Percentiles rank a stretch among this genome's conserved stretches.
Conservation (phyloP, 106 monocot genomes). For the Acorus calamus region DNA sequence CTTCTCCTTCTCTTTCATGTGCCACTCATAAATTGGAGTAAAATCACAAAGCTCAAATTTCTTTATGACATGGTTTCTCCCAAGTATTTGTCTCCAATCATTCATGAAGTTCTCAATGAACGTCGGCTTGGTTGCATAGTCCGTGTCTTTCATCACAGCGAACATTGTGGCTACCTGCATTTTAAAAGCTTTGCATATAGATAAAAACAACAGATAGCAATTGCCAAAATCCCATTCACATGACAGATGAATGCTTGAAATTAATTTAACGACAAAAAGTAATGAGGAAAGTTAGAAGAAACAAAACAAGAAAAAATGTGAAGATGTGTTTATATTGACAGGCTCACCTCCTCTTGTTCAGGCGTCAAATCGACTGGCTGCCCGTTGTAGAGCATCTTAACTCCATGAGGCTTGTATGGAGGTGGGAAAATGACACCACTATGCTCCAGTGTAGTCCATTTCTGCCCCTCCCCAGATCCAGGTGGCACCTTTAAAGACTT, state of each 20-base stretch:
- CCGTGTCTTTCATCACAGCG: slow-evolving; percentile 98
- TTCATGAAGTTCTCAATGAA: slow-evolving; percentile 85
- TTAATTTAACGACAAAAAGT: not conserved
- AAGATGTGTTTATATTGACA: no score
- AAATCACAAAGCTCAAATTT: slow-evolving; percentile 96
- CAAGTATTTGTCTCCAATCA: slow-evolving; percentile 86
- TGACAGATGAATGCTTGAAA: no score
- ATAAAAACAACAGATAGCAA: not conserved
- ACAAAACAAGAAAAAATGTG: no score
- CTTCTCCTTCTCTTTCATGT: slow-evolving; percentile 88
- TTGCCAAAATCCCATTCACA: no score
- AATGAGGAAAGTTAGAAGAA: not conserved
- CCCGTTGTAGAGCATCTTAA: slow-evolving; percentile 94
- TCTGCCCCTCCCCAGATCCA: slow-evolving; percentile 85
- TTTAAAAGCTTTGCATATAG: slow-evolving; percentile 5
- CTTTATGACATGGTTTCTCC: slow-evolving; percentile 86
- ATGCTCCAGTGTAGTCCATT: slow-evolving; percentile 89
- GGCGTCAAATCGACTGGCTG: slow-evolving; percentile 82
- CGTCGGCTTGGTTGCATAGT: slow-evolving; percentile 75
- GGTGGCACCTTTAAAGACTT: slow-evolving; percentile 66
- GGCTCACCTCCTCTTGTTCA: slow-evolving; percentile 85
- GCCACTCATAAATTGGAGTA: slow-evolving; percentile 96
- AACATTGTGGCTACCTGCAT: slow-evolving; percentile 98
- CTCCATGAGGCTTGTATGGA: slow-evolving; percentile 77
- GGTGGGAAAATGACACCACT: slow-evolving; percentile 97